Evolutionary conservation across 108 stramenopile species (phyloP), one percentile per base, ranked within the genome.

Genomic region (Nitzschia palea): DNA sequence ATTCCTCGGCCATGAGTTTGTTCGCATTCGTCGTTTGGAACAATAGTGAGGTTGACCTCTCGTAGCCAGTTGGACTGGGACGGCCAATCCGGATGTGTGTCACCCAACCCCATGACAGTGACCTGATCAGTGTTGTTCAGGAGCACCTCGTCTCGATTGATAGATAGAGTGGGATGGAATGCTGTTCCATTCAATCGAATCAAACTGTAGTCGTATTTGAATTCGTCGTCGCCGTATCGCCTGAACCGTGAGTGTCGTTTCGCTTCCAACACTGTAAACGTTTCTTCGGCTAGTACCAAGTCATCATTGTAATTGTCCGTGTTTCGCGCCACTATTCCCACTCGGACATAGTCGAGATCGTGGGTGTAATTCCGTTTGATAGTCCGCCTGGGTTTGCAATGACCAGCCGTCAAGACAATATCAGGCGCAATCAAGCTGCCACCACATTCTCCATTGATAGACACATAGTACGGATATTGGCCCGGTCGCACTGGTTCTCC

Each of bases 21-120:
- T 52, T 35, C 50, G 18, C 63, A 65, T 5, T 30, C 48, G 6
- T 65, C 50, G 30, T 65, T 65, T 3, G 31, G 48, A 23, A 65
- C 48, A n/a, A 33, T 26, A 18, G 45, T 51, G 50, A 65, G 53
- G 10, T 65, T 28, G 48, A 65, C 63, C 27, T 65, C 48, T 35
- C 52, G 63, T 5, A 65, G 63, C 48, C 27, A 28, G 53, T 53
- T 65, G 27, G 63, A 37, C 50, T 53, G 25, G 50, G 45, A 51
- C 15, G 47, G 15, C 4, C n/a, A 20, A 32, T 48, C 29, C 31
- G 29, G 12, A 32, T 65, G 18, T 3, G 30, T 32, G 29, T 55
- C 54, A 5, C 63, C 63, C 32, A 65, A 22, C n/a, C 63, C 63
- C 63, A 65, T 65, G 63, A 50, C 63, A 22, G 48, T 51, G 29